Base-by-base conservation (phyloP, 2,329 filamentous ascomycete genomes). In the Colletotrichum sidae region DNA sequence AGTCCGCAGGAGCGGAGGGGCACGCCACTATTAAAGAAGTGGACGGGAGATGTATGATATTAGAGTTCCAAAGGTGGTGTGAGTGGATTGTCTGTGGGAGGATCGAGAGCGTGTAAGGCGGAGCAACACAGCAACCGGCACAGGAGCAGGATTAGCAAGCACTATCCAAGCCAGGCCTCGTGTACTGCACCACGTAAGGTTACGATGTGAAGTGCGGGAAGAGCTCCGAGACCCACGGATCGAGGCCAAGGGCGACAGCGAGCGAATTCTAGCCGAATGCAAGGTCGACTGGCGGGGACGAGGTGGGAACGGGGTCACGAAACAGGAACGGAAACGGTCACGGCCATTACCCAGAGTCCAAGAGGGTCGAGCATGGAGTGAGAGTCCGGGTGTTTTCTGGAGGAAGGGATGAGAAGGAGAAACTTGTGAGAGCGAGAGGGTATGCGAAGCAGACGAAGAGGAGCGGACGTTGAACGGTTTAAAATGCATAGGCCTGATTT, bases 261-360 rank as follows among this genome's bases (percentile, higher is more conserved):
- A 46, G 60, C 60, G 64, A 54, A 55, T 49, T 55, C 60, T 65
- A 65, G 58, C 63, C 63, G 58, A 45, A 42, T 58, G 41, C 44
- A 51, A 67, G 60, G 50, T 60, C 54, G 54, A 67, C 59, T 65
- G 60, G 46, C 44, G 60, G 59, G 15, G 34, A 51, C 45, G 50
- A 42, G 41, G 45, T 38, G 33, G 55, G 65, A 67, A 60, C 50
- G 54, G 55, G 63, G 63, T 68, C 65, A 63, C 63, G 51, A 59
- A 62, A 67, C 66, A 62, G 66, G 51, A 67, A 57, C 63, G 25
- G 66, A 60, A 68, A 67, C 66, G 56, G 63, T 66, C 66, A 67
- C 56, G 57, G 66, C 63, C 66, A 68, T 68, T 62, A 68, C 63
- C 66, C 57, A 68, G 63, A 64, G 49, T 64, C 57, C 64, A 57